Evolutionary conservation across 805 yeast species (phyloP).

Genomic region (Pichia membranifaciens): DNA sequence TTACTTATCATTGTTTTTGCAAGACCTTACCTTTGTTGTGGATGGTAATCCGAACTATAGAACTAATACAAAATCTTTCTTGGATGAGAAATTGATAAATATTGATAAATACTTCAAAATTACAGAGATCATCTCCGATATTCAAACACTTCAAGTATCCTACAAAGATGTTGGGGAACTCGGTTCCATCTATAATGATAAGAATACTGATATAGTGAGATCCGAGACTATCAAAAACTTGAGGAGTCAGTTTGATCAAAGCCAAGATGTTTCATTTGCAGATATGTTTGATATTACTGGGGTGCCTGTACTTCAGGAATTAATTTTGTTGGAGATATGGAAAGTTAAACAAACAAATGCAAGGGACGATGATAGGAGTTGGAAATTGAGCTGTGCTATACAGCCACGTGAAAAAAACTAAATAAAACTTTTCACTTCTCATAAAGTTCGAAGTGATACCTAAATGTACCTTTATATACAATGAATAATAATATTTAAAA

Average conservation of each 20-base stretch:
- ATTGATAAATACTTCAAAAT: conserved; percentile 68
- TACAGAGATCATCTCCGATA: conserved; percentile 58
- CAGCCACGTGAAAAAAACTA: conserved; percentile 42
- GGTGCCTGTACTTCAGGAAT: conserved; percentile 45
- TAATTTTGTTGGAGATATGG: conserved; percentile 64
- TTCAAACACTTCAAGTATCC: conserved; percentile 63
- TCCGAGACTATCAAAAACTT: conserved; percentile 27
- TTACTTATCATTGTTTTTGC: conserved; percentile 65
- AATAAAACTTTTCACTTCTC: not conserved
- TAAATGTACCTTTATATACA: not conserved
- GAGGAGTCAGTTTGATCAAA: conserved; percentile 15
- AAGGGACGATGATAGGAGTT: conserved; percentile 61
- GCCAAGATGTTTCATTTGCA: conserved; percentile 19
- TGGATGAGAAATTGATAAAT: conserved; percentile 57
- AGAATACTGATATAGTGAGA: conserved; percentile 24
- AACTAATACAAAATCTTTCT: conserved; percentile 43
- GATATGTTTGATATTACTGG: conserved; percentile 36
- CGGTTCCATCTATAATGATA: conserved; percentile 23
- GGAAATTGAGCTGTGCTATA: conserved; percentile 62
- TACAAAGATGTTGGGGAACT: conserved; percentile 37
- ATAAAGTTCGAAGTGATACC: not conserved
- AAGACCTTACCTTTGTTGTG: conserved; percentile 73
- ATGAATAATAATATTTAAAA: conserved; percentile 7
- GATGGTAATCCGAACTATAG: conserved; percentile 75
- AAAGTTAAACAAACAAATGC: conserved; percentile 56